Conservation (phyloP, 306 rosid genomes). For the Acacia crassicarpa region DNA sequence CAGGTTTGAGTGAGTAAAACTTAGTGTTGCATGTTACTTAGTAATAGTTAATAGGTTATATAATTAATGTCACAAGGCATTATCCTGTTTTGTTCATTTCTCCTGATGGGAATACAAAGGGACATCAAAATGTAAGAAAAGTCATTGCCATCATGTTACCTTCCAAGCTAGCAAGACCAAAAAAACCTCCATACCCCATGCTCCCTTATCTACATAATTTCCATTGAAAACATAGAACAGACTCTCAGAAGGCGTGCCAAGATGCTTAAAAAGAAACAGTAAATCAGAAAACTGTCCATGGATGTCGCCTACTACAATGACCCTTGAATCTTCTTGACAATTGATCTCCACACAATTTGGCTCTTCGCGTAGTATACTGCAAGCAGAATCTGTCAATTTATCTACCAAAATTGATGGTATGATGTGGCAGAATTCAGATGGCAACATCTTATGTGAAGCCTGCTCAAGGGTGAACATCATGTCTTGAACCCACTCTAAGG, state of each 20-base stretch:
- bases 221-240: conserved; percentile 83
- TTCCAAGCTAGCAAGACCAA: conserved; percentile 87
- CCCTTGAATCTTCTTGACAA: conserved; percentile 67
- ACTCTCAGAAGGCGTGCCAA: conserved; percentile 71
- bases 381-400: conserved; percentile 53
- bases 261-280: conserved; percentile 58
- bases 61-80: conserved; percentile 18
- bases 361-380: conserved; percentile 60
- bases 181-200: conserved; percentile 83
- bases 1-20: conserved; percentile 13
- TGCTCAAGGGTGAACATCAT: conserved; percentile 64
- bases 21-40: background rate
- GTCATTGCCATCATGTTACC: conserved; percentile 51
- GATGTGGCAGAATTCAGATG: conserved; percentile 52
- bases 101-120: conserved; percentile 10
- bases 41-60: conserved; percentile 14
- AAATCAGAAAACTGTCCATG: conserved; percentile 85
- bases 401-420: conserved; percentile 58
- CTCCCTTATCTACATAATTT: conserved; percentile 79
- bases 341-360: conserved; percentile 76
- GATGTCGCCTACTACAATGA: conserved; percentile 79
- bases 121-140: conserved; percentile 8
- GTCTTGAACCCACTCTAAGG: conserved; percentile 74
- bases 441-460: conserved; percentile 47
- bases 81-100: conserved; percentile 4